These are phyloP conservation scores for Colletotrichum acutatum DNA, from an alignment of 2,329 filamentous ascomycete genomes.

Conservation along the genomic window DNA sequence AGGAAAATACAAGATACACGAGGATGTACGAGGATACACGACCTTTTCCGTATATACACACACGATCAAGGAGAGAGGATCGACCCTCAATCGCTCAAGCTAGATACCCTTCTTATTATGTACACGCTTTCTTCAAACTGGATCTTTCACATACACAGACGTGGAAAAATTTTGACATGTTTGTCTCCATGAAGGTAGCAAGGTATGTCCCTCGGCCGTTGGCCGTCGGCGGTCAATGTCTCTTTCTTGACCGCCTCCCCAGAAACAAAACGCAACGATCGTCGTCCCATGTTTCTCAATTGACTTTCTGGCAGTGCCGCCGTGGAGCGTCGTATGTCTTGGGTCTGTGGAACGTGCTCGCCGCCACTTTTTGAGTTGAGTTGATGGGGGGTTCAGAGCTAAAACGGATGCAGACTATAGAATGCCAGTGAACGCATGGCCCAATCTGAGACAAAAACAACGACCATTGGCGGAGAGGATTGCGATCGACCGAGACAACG, in stretches of 20 bases:
- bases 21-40: constrained; percentile 15
- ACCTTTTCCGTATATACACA: constrained; percentile 3
- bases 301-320: neutral
- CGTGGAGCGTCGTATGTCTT: neutral
- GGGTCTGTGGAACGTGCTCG: neutral
- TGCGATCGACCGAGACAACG: neutral
- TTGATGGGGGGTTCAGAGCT: neutral
- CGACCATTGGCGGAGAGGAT: neutral
- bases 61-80: neutral
- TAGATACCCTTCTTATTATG: constrained; percentile 32
- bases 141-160: neutral
- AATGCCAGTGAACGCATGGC: neutral
- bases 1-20: neutral
- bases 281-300: neutral
- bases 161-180: neutral
- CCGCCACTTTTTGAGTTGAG: neutral
- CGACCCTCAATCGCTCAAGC: constrained; percentile 14
- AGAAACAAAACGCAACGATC: neutral
- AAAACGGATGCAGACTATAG: neutral
- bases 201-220: neutral
- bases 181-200: neutral
- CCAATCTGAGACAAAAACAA: neutral
- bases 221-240: neutral
- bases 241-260: neutral
- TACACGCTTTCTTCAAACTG: neutral